Base-by-base conservation (phyloP, 2,329 filamentous ascomycete genomes). In the Pestalotiopsis sp. region DNA sequence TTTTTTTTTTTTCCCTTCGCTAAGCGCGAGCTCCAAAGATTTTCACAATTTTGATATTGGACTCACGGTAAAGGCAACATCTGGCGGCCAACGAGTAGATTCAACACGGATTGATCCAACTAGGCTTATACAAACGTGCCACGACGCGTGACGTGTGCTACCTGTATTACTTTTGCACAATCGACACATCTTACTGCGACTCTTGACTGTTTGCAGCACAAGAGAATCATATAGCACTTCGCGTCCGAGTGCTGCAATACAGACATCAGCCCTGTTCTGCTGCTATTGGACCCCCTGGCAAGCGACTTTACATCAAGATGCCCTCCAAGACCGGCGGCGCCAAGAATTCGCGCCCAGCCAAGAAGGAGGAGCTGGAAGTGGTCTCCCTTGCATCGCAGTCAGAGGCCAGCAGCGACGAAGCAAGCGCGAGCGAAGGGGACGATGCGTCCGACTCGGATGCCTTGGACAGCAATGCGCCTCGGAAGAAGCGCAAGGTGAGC, bases 401-500 rank as follows among this genome's bases (percentile, higher is more conserved):
- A 64, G 66, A 61, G 41, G 40, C 40, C 4, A 63, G 66, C 66
- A 63, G 58, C 25, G 66, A 38, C 7, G 31, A 41, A 38, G 66
- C 40, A 12, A 58, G 41, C 40, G n/a, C 23, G 20, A 65, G 63
- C 23, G 75, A 77, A 67, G 70, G 25, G 12, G 64, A 23, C 11
- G 31, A 25, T 38, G 74, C 65, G 14, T 72, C 73, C 56, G 80
- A 80, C 73, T 88, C 86, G 45, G 86, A 88, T 72, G 83, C 81
- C 69, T 82, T 88, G 57, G 81, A 82, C 68, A 80, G 76, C 68
- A 71, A 71, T 65, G 73, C 73, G 57, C 78, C 80, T 66, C 79
- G 81, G 58, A 83, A 83, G 72, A 80, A 74, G 66, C 77, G 76
- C 40, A 78, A 71, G 68, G 66, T 78, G 17, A 76, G 76, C 20